Conservation (phyloP, 1,284 basidiomycete genomes). For the Cutaneotrichosporon curvatum region DNA sequence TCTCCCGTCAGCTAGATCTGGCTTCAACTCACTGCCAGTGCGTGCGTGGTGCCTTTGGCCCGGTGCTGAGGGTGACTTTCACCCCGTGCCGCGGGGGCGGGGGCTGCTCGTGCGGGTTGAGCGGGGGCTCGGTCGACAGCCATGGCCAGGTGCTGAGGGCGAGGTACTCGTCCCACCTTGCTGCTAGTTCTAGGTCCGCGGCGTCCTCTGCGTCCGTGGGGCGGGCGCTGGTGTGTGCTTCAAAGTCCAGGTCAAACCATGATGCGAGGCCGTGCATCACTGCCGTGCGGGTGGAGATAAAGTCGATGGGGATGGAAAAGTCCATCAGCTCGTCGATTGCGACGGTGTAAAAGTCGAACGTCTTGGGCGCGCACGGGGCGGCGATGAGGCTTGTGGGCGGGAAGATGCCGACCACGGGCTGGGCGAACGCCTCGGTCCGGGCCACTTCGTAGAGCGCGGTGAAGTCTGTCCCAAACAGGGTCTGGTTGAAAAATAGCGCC, state of each 20-base stretch:
- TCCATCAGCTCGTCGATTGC: constrained; percentile 38
- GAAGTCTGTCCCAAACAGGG: constrained; percentile 45
- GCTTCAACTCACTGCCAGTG: constrained; percentile 41
- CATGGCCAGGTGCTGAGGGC: constrained; percentile 30
- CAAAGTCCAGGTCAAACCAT: constrained; percentile 45
- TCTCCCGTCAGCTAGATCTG: constrained; percentile 14
- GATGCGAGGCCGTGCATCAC: constrained; percentile 45
- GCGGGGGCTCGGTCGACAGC: constrained; percentile 31
- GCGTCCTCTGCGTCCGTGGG: constrained; percentile 4
- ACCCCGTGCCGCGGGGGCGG: constrained; percentile 34
- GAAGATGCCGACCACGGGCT: constrained; percentile 47
- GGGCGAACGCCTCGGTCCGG: constrained; percentile 42
- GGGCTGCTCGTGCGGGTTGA: constrained; percentile 38
- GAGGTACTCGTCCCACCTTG: constrained; percentile 32
- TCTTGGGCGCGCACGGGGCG: constrained; percentile 31
- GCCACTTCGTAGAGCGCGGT: constrained; percentile 36
- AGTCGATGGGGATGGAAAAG: constrained; percentile 41
- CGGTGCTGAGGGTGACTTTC: constrained; percentile 40
- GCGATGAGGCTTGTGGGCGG: constrained; percentile 40
- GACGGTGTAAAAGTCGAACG: constrained; percentile 45
- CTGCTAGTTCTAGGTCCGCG: constrained; percentile 6
- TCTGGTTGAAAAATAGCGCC: constrained; percentile 47
- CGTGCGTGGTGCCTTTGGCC: constrained; percentile 38
- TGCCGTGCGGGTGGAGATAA: constrained; percentile 39
- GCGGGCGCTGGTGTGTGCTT: constrained; percentile 13